phyloP scores from a whole-genome alignment of 306 rosid genomes.

The Echinosophora koreensis region DNA sequence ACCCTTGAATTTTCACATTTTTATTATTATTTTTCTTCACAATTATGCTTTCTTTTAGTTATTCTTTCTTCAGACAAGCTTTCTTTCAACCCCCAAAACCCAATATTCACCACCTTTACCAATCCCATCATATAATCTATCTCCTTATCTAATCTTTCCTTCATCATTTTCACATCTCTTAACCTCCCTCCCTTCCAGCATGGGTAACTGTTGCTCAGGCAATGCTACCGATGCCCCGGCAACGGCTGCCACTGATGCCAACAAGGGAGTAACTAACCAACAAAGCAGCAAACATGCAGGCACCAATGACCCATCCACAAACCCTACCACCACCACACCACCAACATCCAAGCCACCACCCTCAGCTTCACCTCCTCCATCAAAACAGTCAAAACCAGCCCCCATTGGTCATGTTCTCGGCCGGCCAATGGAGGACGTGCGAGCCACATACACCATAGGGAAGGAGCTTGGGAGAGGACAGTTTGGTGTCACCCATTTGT shows the following conservation, averaged over 20 bases:
- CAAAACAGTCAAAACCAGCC: constrained; percentile 46
- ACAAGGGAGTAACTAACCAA: constrained; percentile 49
- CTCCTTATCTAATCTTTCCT: constrained; percentile 26
- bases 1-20: constrained; percentile 29
- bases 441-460: constrained; percentile 64
- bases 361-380: constrained; percentile 44
- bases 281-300: neutral
- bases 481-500: constrained; percentile 84
- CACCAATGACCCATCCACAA: neutral
- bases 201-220: constrained; percentile 98
- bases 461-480: constrained; percentile 96
- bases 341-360: constrained; percentile 30
- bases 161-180: neutral
- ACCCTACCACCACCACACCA: constrained; percentile 20
- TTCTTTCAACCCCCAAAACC: constrained; percentile 60
- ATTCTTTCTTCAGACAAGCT: constrained; percentile 36
- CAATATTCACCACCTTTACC: constrained; percentile 50
- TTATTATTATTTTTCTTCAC: neutral
- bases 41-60: constrained; percentile 10
- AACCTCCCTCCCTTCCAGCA: constrained; percentile 53
- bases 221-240: constrained; percentile 51
- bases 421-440: constrained; percentile 85
- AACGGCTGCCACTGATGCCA: neutral
- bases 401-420: constrained; percentile 70
- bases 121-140: constrained; percentile 37